Base-by-base conservation (phyloP, 2,329 filamentous ascomycete genomes). In the Colletotrichum lentis region DNA sequence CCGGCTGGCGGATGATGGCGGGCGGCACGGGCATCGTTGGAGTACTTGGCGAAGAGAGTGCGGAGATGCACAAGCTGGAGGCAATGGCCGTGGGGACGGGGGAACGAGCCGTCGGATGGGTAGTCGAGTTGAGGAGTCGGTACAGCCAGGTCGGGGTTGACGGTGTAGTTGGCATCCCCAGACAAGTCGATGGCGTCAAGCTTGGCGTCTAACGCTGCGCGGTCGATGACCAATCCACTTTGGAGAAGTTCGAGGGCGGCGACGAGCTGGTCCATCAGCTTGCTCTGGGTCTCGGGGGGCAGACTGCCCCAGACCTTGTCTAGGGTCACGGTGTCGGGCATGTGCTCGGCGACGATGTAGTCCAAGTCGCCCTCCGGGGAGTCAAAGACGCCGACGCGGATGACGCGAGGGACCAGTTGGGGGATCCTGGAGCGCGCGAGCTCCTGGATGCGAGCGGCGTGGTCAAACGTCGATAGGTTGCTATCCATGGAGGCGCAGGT, bases 241-340 rank as follows among this genome's bases (percentile, higher is more conserved):
- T 46, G 24, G n/a, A 62, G 59, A 12, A 24, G 8, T 41, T 62
- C 39, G 1, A 62, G 6, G 5, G 24, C 50, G 7, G 24, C n/a
- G 49, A 24, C 41, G 49, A 62, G 50, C 6, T 44, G 49, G 12
- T 37, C 50, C 39, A 55, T 37, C 24, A 62, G 54, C 11, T 11
- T 22, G 50, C 39, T n/a, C 24, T 39, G 18, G 12, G 43, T 47
- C 24, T 39, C 14, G 8, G 27, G 39, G 0, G 24, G 14, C 37
- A 62, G 59, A 18, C 39, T 46, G 39, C 50, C 14, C 59, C 59
- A 62, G 49, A 62, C 50, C 41, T 62, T 55, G 24, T 62, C 39
- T 4, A 62, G 59, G 2, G 24, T 37, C 24, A 62, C 22, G 18
- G 59, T 47, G 24, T 46, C 41, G 27, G 59, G 59, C 4, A 39